Percentiles rank a stretch among this genome's conserved stretches.
phyloP scores from a whole-genome alignment of 2,329 filamentous ascomycete species.

The Thielaviopsis cerberus region DNA sequence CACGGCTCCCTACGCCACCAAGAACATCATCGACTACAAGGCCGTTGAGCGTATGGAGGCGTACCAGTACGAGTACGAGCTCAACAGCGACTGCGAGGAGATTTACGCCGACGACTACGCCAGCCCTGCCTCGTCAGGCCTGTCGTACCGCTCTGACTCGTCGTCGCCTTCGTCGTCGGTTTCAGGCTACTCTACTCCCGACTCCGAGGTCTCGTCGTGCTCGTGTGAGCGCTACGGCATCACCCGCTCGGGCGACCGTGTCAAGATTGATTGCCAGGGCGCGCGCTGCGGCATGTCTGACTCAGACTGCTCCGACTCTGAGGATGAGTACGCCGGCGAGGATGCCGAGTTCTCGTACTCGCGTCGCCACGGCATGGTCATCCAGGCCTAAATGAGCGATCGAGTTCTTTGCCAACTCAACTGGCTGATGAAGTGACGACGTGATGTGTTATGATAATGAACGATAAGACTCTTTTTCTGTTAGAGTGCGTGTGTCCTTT shows the following conservation, averaged over 20 bases:
- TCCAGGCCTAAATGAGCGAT: conserved; percentile 17
- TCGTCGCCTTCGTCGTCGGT: conserved; percentile 55
- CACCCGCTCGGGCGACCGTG: conserved; percentile 75
- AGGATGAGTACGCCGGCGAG: conserved; percentile 25
- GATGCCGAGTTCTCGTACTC: conserved; percentile 27
- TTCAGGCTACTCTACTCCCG: conserved; percentile 61
- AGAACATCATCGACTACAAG: conserved; percentile 59
- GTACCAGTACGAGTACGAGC: conserved; percentile 46
- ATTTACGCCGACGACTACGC: conserved; percentile 31
- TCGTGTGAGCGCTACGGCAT: conserved; percentile 94
- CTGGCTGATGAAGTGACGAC: not conserved
- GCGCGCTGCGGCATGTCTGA: conserved; percentile 48
- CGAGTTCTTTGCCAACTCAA: not conserved
- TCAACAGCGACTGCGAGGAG: conserved; percentile 26
- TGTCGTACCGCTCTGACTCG: conserved; percentile 55
- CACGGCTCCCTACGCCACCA: conserved; percentile 69
- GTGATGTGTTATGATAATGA: not conserved
- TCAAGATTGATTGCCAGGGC: conserved; percentile 92
- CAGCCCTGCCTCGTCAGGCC: conserved; percentile 50
- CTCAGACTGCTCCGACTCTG: conserved; percentile 41
- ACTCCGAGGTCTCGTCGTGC: conserved; percentile 61
- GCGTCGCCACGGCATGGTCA: conserved; percentile 46
- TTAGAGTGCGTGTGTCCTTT: not conserved
- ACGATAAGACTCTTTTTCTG: not conserved
- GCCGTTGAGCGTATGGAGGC: conserved; percentile 62